Evolutionary conservation across 2,329 filamentous ascomycete genomes (phyloP).

Genomic region (Ophiostoma triangulosporum): DNA sequence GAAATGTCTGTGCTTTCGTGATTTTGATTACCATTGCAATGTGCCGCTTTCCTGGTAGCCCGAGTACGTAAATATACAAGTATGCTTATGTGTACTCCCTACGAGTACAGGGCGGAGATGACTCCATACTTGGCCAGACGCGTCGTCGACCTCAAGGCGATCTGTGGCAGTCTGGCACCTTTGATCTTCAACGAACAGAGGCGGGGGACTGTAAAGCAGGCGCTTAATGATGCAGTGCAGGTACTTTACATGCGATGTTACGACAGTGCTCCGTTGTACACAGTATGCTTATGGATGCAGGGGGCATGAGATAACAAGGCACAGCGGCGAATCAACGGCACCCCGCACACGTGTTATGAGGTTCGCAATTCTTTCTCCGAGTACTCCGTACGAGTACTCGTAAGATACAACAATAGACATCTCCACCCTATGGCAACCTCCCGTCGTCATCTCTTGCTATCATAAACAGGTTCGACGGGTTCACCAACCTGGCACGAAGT

Average conservation of each 20-base stretch:
- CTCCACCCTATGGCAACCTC: no score
- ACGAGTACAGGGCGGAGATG: neutral
- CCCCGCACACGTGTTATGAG: neutral
- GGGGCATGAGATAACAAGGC: neutral
- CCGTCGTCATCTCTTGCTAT: no score
- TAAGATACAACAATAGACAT: no score
- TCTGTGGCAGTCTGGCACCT: neutral
- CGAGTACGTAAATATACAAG: no score
- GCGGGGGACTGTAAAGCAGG: neutral
- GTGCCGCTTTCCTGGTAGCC: neutral
- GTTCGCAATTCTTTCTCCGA: no score
- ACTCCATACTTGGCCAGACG: neutral
- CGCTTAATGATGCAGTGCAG: neutral
- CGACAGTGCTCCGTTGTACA: neutral
- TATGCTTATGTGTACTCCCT: no score
- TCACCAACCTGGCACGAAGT: no score
- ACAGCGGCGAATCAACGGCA: neutral
- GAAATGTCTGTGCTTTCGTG: no score
- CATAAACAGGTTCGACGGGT: no score
- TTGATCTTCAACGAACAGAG: neutral
- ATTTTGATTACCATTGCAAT: no score
- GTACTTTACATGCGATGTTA: neutral
- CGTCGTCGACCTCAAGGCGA: neutral
- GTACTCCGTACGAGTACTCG: no score
- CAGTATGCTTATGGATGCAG: no score